phyloP scores from a whole-genome alignment of 208 protist species.

The Phytomonas sp. region DNA sequence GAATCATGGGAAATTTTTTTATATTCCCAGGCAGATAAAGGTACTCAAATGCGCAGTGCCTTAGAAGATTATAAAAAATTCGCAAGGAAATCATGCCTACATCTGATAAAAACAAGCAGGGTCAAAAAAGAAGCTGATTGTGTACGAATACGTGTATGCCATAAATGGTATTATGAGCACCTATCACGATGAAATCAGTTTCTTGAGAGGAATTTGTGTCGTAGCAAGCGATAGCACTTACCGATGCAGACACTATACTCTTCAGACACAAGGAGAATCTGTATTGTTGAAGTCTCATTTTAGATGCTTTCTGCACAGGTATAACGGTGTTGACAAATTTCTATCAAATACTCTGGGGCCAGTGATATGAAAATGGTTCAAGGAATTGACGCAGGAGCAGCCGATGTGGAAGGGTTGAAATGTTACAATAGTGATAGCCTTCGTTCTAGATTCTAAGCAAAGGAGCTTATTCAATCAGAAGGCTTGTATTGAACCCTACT shows the following conservation, averaged over 20 bases:
- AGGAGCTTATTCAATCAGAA: constrained; percentile 40
- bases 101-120: constrained; percentile 19
- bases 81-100: constrained; percentile 20
- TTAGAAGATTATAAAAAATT: constrained; percentile 58
- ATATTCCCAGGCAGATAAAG: constrained; percentile 51
- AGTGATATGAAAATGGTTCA: constrained; percentile 43
- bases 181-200: constrained; percentile 48
- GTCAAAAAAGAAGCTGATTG: constrained; percentile 67
- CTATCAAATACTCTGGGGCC: constrained; percentile 53
- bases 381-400: constrained; percentile 41
- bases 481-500: constrained; percentile 64
- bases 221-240: constrained; percentile 31
- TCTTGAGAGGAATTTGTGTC: constrained; percentile 55
- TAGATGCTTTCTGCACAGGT: constrained; percentile 43
- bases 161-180: constrained; percentile 61
- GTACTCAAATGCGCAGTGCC: constrained; percentile 47
- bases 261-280: constrained; percentile 46
- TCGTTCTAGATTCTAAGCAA: constrained; percentile 47
- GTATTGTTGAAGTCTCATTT: constrained; percentile 39
- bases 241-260: constrained; percentile 37
- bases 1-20: constrained; percentile 62
- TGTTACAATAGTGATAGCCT: constrained; percentile 37
- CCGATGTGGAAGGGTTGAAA: constrained; percentile 47
- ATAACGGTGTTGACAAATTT: constrained; percentile 47
- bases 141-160: constrained; percentile 64